Evolutionary conservation across 129 eudicot species (phyloP).

Genomic region (Artemisia argyi): DNA sequence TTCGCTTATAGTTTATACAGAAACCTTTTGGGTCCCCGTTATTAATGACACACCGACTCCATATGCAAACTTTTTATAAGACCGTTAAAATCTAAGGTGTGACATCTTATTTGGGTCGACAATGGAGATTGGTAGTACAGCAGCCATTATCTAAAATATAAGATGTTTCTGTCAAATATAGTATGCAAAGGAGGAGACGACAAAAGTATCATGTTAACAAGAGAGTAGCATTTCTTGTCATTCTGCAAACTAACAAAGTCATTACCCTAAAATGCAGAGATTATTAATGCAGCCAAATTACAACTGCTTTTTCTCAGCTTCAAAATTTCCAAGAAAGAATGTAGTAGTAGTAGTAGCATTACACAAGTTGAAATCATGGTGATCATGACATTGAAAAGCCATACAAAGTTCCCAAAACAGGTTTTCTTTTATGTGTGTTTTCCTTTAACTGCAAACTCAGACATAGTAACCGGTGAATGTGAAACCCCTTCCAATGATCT

Average conservation of each 20-base stretch:
- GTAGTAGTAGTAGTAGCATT: conserved; percentile 27
- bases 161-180: background rate
- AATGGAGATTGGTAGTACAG: no score
- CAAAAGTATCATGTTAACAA: background rate
- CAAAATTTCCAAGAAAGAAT: conserved; percentile 39
- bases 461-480: conserved; percentile 75
- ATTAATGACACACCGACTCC: no score
- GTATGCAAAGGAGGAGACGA: background rate
- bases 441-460: conserved; percentile 20
- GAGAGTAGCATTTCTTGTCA: conserved; percentile 5
- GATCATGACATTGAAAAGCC: conserved; percentile 29
- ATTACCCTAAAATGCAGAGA: conserved; percentile 30
- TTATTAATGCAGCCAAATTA: conserved; percentile 31
- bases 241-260: conserved; percentile 30
- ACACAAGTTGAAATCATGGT: conserved; percentile 26
- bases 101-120: background rate
- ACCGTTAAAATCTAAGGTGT: background rate
- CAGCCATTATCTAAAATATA: background rate
- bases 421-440: conserved; percentile 25
- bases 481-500: conserved; percentile 84
- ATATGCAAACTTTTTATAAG: no score
- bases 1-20: no score
- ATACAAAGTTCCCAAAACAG: conserved; percentile 14
- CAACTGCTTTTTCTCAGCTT: conserved; percentile 32
- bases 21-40: no score